Percentiles rank a stretch among this genome's conserved stretches.
Evolutionary conservation across 345 rosid species (phyloP).

Genomic region (Mallotus nudiflorus): DNA sequence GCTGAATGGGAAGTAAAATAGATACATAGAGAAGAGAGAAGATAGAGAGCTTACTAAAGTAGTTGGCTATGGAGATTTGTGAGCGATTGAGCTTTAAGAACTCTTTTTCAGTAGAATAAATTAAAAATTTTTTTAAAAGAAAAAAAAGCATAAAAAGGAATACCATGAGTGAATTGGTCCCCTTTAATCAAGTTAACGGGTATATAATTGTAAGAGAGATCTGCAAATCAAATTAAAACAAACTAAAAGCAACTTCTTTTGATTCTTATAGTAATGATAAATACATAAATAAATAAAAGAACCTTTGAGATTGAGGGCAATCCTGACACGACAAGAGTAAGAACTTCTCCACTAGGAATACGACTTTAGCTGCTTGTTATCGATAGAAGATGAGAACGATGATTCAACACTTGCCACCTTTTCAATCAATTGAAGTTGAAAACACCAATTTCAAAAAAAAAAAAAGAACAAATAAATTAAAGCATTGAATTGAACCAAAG

Average conservation of each 20-base stretch:
- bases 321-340: conserved; percentile 67
- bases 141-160: neutral
- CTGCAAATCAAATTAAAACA: conserved; percentile 31
- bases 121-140: neutral
- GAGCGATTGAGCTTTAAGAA: conserved; percentile 55
- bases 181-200: conserved; percentile 57
- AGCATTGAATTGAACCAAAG: neutral
- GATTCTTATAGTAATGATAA: too few species aligned
- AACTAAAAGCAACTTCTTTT: neutral
- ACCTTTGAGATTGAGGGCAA: conserved; percentile 84
- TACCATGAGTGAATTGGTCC: conserved; percentile 68
- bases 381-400: too few species aligned
- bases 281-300: too few species aligned
- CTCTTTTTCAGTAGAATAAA: conserved; percentile 37
- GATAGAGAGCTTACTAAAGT: conserved; percentile 42
- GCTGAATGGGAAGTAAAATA: neutral
- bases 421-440: too few species aligned
- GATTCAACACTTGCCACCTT: conserved; percentile 3
- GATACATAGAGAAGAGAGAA: neutral
- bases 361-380: conserved; percentile 40
- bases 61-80: conserved; percentile 46
- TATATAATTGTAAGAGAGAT: conserved; percentile 61
- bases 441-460: neutral
- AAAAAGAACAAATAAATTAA: neutral
- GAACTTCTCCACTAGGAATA: conserved; percentile 83